A percentile compares a stretch with the other conserved stretches of the same genome.
Conservation (phyloP, 306 rosid species). For the Cucurbita moschata region DNA sequence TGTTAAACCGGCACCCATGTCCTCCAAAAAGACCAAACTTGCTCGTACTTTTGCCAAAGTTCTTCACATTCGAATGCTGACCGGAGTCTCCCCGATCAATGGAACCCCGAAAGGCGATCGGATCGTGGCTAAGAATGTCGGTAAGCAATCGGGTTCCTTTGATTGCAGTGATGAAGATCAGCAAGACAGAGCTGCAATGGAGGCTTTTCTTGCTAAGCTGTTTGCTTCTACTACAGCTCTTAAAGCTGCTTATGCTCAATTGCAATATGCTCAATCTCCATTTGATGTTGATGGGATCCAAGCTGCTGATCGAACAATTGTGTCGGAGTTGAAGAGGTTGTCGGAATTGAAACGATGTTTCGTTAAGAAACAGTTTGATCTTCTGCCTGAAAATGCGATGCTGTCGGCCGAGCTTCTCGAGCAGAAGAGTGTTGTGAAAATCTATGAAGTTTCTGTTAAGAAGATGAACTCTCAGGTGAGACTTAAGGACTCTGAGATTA, state of each 20-base stretch:
- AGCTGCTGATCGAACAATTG: conserved; percentile 42
- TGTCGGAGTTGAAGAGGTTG: conserved; percentile 50
- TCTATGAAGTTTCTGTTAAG: conserved; percentile 45
- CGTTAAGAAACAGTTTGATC: conserved; percentile 64
- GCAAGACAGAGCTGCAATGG: conserved; percentile 38
- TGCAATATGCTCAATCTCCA: conserved; percentile 62
- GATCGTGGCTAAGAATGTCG: conserved; percentile 7
- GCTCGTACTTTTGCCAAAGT: conserved; percentile 61
- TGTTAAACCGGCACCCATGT: conserved; percentile 34
- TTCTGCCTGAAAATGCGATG: conserved; percentile 37
- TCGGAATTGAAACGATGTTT: conserved; percentile 72
- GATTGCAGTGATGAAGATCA: conserved; percentile 35
- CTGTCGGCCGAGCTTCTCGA: conserved; percentile 59
- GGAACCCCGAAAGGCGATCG: conserved; percentile 14
- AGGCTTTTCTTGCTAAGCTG: conserved; percentile 55
- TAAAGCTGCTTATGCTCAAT: conserved; percentile 71
- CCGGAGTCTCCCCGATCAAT: conserved; percentile 44
- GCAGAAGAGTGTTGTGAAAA: conserved; percentile 50
- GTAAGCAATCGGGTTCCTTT: conserved; percentile 16
- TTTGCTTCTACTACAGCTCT: conserved; percentile 59
- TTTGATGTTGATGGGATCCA: conserved; percentile 68
- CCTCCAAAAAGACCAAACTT: conserved; percentile 52
- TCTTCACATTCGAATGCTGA: conserved; percentile 47
- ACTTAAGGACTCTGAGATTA: conserved; percentile 61
- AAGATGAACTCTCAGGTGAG: conserved; percentile 62